Conservation (phyloP, 768 basidiomycete genomes). For the Podaxis sp. region DNA sequence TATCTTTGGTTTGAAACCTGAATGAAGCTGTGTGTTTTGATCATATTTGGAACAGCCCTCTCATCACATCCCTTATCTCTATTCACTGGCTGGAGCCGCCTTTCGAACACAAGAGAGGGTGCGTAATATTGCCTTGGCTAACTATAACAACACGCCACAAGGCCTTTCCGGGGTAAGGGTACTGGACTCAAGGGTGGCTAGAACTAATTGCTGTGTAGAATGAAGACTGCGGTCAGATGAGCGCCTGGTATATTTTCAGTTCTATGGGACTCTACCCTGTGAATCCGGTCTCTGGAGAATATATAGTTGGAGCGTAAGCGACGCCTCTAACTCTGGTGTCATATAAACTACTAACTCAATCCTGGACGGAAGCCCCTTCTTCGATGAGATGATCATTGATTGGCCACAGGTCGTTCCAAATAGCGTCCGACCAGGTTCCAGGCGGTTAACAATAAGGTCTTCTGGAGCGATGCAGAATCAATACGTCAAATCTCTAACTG, state of each 20-base stretch:
- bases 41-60: constrained; percentile 50
- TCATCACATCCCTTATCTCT: constrained; percentile 84
- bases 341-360: not conserved
- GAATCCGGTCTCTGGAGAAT: constrained; percentile 74
- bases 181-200: not conserved
- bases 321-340: not conserved
- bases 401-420: constrained; percentile 41
- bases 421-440: constrained; percentile 15
- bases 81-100: constrained; percentile 67
- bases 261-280: constrained; percentile 86
- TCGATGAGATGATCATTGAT: constrained; percentile 51
- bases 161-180: constrained; percentile 68
- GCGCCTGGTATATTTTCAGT: constrained; percentile 84
- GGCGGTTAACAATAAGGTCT: constrained; percentile 50
- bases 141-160: constrained; percentile 67
- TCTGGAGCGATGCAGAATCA: constrained; percentile 56
- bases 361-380: constrained; percentile 40
- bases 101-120: constrained; percentile 68
- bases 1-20: constrained; percentile 17
- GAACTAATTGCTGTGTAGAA: constrained; percentile 45
- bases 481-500: constrained; percentile 57
- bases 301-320: constrained; percentile 72
- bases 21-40: not conserved
- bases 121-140: constrained; percentile 54
- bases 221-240: constrained; percentile 91